Percentiles rank a stretch among this genome's conserved stretches.
These are phyloP conservation scores for Gardenia jasminoides DNA, from an alignment of 257 asterid genomes.

Conservation along the genomic window DNA sequence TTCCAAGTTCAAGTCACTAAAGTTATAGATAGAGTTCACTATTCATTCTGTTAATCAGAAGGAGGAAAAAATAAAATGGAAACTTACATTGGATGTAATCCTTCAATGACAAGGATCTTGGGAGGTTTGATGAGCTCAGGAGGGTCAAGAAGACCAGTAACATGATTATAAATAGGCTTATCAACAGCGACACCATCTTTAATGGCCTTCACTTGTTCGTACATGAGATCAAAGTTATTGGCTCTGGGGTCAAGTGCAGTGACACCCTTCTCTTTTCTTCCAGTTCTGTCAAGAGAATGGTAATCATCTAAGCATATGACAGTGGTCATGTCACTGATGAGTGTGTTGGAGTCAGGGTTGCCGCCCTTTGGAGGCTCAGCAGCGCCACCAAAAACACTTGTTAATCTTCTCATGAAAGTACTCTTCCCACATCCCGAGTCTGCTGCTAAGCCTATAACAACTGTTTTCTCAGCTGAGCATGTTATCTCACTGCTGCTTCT, in stretches of 20 bases:
- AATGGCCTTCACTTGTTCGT: conserved; percentile 80
- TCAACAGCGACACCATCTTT: conserved; percentile 69
- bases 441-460: conserved; percentile 85
- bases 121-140: conserved; percentile 89
- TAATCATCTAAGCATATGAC: conserved; percentile 93
- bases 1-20: too few species aligned
- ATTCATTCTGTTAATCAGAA: too few species aligned
- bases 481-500: conserved; percentile 26
- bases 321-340: conserved; percentile 79
- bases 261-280: conserved; percentile 87
- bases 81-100: conserved; percentile 97
- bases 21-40: too few species aligned
- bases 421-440: conserved; percentile 98
- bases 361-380: conserved; percentile 98
- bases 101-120: conserved; percentile 95
- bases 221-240: conserved; percentile 88
- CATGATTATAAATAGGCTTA: conserved; percentile 90
- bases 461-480: conserved; percentile 66
- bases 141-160: conserved; percentile 82
- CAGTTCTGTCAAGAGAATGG: conserved; percentile 87
- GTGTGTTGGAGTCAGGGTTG: conserved; percentile 92
- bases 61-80: too few species aligned
- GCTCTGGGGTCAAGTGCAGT: conserved; percentile 96
- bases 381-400: conserved; percentile 97
- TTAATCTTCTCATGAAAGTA: conserved; percentile 93